A percentile compares a stretch with the other conserved stretches of the same genome.
phyloP scores from a whole-genome alignment of 2,329 filamentous ascomycete species.

The Triangularia verruculosa region DNA sequence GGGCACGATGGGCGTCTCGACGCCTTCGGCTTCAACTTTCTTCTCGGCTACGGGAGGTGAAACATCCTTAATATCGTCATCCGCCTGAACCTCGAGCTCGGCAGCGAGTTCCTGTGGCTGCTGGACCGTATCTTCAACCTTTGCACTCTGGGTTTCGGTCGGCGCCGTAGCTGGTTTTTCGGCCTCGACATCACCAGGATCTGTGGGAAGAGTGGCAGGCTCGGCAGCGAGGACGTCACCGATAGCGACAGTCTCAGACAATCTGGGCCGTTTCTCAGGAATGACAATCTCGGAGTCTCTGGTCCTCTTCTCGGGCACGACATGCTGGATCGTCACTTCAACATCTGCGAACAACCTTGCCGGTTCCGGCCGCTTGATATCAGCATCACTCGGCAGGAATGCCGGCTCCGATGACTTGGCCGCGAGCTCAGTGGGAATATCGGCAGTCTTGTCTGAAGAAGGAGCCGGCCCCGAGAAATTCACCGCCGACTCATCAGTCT shows the following conservation, averaged over 20 bases:
- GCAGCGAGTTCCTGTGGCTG: slow-evolving; percentile 4
- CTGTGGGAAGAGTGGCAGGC: neutral
- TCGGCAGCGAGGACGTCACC: neutral
- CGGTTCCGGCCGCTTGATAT: neutral
- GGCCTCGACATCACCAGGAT: neutral
- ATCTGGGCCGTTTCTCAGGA: neutral
- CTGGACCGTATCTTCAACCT: neutral
- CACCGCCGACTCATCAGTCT: neutral
- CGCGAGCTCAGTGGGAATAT: neutral
- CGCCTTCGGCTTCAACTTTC: neutral
- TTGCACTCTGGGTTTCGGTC: neutral
- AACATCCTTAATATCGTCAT: neutral
- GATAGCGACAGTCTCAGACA: neutral
- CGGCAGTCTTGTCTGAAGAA: neutral
- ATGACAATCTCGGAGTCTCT: neutral
- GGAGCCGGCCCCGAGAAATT: neutral
- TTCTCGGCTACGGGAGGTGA: neutral
- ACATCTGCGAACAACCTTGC: neutral
- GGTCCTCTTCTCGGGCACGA: neutral
- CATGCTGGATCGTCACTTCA: neutral
- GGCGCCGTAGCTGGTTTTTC: neutral
- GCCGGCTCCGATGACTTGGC: neutral
- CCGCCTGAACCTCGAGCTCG: slow-evolving; percentile 1
- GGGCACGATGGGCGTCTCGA: neutral
- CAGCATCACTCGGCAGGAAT: neutral